Evolutionary conservation across 2,329 filamentous ascomycete species (phyloP).

Genomic region (Keithomyces neogunnii): DNA sequence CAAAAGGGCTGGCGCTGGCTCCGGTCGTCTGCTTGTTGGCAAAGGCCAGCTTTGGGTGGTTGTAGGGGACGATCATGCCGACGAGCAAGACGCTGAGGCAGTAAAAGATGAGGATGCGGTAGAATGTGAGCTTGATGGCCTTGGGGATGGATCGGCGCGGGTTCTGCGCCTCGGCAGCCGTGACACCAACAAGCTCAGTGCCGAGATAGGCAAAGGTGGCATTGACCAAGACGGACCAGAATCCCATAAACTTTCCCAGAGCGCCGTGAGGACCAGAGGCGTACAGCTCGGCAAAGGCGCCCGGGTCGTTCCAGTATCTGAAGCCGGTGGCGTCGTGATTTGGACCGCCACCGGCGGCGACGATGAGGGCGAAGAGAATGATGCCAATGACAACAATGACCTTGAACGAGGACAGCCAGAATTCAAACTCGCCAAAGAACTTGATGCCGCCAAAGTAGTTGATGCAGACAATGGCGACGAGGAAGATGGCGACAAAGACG

Average conservation of each 20-base stretch:
- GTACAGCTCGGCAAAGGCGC: conserved; percentile 29
- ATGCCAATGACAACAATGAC: conserved; percentile 58
- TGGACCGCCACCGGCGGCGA: conserved; percentile 58
- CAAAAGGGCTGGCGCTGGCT: conserved; percentile 57
- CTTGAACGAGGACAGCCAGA: conserved; percentile 59
- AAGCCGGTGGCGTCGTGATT: conserved; percentile 55
- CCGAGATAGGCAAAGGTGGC: conserved; percentile 74
- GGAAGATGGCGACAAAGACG: conserved; percentile 68
- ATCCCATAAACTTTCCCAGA: conserved; percentile 47
- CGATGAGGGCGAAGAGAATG: conserved; percentile 55
- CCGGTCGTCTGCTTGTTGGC: conserved; percentile 34
- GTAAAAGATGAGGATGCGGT: conserved; percentile 76
- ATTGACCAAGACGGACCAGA: conserved; percentile 66
- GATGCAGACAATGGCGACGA: conserved; percentile 53
- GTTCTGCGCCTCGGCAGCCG: conserved; percentile 72
- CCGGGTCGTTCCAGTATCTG: conserved; percentile 56
- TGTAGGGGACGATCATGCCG: conserved; percentile 69
- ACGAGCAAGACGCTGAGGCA: conserved; percentile 63
- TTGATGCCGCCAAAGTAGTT: conserved; percentile 55
- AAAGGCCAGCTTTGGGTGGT: conserved; percentile 51
- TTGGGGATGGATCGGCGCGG: conserved; percentile 68
- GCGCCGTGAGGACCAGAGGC: conserved; percentile 11
- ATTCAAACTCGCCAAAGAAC: conserved; percentile 59
- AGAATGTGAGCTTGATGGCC: conserved; percentile 74
- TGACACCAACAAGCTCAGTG: conserved; percentile 69